Percentiles rank a stretch among this genome's conserved stretches.
These are phyloP conservation scores for Dryadomyces quercus-mongolicae DNA, from an alignment of 2,329 filamentous ascomycete species.

Conservation along the genomic window DNA sequence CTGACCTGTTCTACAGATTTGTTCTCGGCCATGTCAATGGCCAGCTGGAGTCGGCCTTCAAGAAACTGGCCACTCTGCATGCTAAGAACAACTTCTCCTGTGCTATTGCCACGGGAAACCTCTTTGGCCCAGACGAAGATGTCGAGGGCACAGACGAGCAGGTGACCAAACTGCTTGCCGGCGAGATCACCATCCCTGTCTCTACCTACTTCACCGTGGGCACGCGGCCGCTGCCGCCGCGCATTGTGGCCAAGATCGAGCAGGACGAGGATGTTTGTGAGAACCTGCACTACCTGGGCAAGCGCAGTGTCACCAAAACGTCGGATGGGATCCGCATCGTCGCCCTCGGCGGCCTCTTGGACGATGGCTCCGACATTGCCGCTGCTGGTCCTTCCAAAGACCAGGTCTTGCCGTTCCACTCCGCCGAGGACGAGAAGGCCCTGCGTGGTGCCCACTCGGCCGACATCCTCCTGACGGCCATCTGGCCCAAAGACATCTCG, in stretches of 20 bases:
- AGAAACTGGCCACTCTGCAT: constrained; percentile 70
- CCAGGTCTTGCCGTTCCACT: constrained; percentile 67
- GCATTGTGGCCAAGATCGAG: constrained; percentile 56
- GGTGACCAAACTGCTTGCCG: constrained; percentile 54
- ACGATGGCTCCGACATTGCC: constrained; percentile 28
- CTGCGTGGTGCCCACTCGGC: constrained; percentile 65
- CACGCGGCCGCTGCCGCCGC: constrained; percentile 54
- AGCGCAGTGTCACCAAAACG: constrained; percentile 78
- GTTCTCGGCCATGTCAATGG: constrained; percentile 78
- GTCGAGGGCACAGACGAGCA: constrained; percentile 28
- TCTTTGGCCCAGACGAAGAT: constrained; percentile 56
- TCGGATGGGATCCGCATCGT: constrained; percentile 81
- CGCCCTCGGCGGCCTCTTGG: constrained; percentile 65
- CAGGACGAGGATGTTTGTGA: constrained; percentile 45
- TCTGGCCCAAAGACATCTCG: constrained; percentile 71
- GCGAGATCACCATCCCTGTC: constrained; percentile 62
- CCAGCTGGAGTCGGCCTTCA: constrained; percentile 61
- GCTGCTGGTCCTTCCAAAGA: constrained; percentile 48
- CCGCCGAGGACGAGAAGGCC: constrained; percentile 60
- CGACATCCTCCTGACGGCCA: constrained; percentile 76
- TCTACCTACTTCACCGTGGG: constrained; percentile 88
- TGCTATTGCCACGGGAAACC: constrained; percentile 70
- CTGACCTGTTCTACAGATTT: constrained; percentile 38
- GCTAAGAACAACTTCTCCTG: constrained; percentile 81
- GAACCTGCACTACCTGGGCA: constrained; percentile 86